These are phyloP conservation scores for Eustoma russellianum DNA, from an alignment of 257 asterid genomes.

Conservation along the genomic window DNA sequence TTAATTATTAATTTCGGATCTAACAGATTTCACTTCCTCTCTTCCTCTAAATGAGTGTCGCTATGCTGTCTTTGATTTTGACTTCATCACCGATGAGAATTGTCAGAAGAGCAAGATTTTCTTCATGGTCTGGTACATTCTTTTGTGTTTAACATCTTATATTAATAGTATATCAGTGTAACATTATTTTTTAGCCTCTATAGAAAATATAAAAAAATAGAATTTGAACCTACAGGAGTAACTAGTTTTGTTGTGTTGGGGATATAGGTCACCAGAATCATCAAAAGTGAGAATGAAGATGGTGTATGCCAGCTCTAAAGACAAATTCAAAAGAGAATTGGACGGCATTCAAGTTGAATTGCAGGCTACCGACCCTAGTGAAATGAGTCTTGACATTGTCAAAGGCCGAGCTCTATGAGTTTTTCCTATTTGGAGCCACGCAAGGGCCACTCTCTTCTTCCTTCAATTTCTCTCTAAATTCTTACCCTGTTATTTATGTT, in stretches of 20 bases:
- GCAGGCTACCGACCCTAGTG: constrained; percentile 25
- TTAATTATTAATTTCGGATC: too few species aligned
- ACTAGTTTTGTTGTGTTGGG: too few species aligned
- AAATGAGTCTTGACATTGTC: constrained; percentile 23
- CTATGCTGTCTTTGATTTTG: constrained; percentile 24
- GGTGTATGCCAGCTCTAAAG: constrained; percentile 25
- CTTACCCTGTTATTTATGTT: too few species aligned
- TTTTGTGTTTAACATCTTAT: background rate
- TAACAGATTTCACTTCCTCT: constrained; percentile 13
- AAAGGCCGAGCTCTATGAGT: constrained; percentile 10
- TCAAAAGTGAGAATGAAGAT: constrained; percentile 25
- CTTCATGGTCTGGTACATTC: constrained; percentile 19
- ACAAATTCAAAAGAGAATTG: constrained; percentile 21
- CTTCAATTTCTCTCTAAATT: background rate
- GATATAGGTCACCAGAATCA: constrained; percentile 21
- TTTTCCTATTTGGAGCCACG: too few species aligned
- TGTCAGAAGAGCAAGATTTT: constrained; percentile 27
- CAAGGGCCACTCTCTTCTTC: background rate
- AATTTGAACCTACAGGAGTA: too few species aligned
- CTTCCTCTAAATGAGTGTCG: constrained; percentile 24
- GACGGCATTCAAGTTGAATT: constrained; percentile 23
- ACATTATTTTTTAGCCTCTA: too few species aligned
- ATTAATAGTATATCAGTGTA: too few species aligned
- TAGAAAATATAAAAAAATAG: too few species aligned
- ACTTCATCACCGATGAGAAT: constrained; percentile 21